phyloP scores from a whole-genome alignment of 2,329 filamentous ascomycete species.

The Fusarium pseudocircinatum region DNA sequence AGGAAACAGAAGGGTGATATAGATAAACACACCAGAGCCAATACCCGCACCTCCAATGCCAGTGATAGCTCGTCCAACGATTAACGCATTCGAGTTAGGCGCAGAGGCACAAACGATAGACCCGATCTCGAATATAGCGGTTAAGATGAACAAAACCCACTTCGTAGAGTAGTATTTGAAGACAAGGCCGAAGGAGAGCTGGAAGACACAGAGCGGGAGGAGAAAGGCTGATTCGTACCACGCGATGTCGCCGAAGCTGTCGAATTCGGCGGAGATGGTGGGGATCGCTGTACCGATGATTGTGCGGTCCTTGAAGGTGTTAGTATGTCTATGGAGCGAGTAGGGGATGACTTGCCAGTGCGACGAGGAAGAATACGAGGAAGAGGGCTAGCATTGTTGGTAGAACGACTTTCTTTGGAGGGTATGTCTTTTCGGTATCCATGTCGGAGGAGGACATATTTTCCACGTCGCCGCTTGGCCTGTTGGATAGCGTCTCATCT shows the following conservation, averaged over 20 bases:
- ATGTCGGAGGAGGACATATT: background rate
- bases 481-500: background rate
- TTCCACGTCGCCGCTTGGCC: background rate
- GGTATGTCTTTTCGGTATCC: conserved; percentile 2
- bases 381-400: conserved; percentile 22
- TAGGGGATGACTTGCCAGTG: background rate
- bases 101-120: conserved; percentile 17
- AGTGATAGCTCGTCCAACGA: conserved; percentile 16
- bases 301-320: conserved; percentile 5
- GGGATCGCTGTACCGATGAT: conserved; percentile 27
- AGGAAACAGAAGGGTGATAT: conserved; percentile 10
- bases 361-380: conserved; percentile 18
- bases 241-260: conserved; percentile 23
- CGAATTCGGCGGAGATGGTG: conserved; percentile 18
- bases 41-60: conserved; percentile 26
- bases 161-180: conserved; percentile 27
- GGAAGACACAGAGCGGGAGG: conserved; percentile 24
- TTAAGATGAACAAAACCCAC: conserved; percentile 12
- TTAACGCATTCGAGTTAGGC: conserved; percentile 7
- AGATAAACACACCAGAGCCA: conserved; percentile 9
- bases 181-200: conserved; percentile 18
- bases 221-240: conserved; percentile 30
- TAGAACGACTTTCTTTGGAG: conserved; percentile 5
- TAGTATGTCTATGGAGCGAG: rapidly evolving
- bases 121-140: conserved; percentile 8